Base-by-base conservation (phyloP, 164 flowering plant genomes). In the Kalanchoe fedtschenkoi region DNA sequence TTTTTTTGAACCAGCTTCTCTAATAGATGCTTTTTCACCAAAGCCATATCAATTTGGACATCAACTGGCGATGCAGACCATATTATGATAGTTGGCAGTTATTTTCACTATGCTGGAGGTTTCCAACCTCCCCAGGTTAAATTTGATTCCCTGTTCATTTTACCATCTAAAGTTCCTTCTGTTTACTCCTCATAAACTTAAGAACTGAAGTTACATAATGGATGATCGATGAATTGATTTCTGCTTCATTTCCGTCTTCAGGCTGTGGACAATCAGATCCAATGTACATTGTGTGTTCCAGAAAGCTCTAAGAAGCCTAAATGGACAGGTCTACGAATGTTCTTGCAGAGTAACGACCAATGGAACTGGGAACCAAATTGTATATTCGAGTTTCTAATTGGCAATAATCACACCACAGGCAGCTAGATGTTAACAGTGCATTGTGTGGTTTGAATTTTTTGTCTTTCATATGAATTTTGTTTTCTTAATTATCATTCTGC, bases 31-130 rank as follows among this genome's bases (percentile, higher is more conserved):
- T 92, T 92, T 69, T 92, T 70, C 67, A 89, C 96, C n/a, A 92
- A 89, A 75, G 98, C 96, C 62, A 87, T 92, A 73, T 92, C 96
- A 5, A 87, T 92, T 72, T 92, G 98, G 96, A 92, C 98, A 66
- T 87, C 98, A 70, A 89, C 96, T 0, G 81, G 93, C 34, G 98
- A 92, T 73, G 75, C 88, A 53, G 96, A 92, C 69, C 98, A 92
- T 75, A 85, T 66, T 60, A 35, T 84, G 75, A 89, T 92, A 64
- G 96, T 92, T 61, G 98, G 96, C 24, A 72, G 96, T 28, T 92
- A 92, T 63, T 92, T 92, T 69, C 96, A 92, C 65, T 92, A 86
- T 76, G 91, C 96, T 56, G 96, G 98, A 65, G 96, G 96, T 26
- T 89, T 77, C 78, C 95, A 89, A 80, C 89, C 95, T 68, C 95